A percentile compares a stretch with the other conserved stretches of the same genome.
Conservation (phyloP, 2,329 filamentous ascomycete species). For the Pseudogymnoascus sp. region DNA sequence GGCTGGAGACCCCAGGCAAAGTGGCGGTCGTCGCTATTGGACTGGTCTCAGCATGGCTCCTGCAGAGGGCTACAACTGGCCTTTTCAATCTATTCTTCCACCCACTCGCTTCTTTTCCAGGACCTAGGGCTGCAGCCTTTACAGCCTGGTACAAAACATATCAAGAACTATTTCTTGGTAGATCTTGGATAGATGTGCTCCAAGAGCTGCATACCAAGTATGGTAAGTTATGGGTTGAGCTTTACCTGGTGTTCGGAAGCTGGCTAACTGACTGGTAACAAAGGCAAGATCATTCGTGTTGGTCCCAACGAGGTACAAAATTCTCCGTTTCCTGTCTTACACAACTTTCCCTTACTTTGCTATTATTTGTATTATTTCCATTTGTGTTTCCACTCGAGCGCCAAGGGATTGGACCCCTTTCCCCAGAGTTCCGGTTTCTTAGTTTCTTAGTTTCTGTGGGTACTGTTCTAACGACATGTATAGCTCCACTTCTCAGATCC, state of each 20-base stretch:
- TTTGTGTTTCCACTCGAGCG: background rate
- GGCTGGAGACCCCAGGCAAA: background rate
- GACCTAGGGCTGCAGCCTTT: conserved; percentile 26
- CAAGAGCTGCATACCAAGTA: conserved; percentile 31
- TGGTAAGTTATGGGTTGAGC: conserved; percentile 21
- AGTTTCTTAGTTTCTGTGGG: background rate
- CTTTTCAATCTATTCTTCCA: conserved; percentile 22
- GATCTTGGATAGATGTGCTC: conserved; percentile 17
- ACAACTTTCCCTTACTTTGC: background rate
- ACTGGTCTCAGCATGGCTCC: background rate
- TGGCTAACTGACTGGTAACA: background rate
- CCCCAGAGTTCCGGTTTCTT: background rate
- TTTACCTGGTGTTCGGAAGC: background rate
- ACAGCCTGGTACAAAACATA: conserved; percentile 24
- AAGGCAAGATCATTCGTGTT: conserved; percentile 25
- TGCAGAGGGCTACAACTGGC: background rate
- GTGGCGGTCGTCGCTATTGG: background rate
- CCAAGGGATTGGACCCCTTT: background rate
- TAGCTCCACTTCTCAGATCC: conserved; percentile 38
- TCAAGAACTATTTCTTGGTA: conserved; percentile 20
- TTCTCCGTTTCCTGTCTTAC: background rate
- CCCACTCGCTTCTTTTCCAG: conserved; percentile 26
- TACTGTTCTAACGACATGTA: background rate
- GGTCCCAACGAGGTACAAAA: conserved; percentile 19
- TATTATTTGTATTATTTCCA: background rate